Evolutionary conservation across 1,284 basidiomycete species (phyloP), one percentile per base, ranked within the genome.

Genomic region (Fomes fomentarius): DNA sequence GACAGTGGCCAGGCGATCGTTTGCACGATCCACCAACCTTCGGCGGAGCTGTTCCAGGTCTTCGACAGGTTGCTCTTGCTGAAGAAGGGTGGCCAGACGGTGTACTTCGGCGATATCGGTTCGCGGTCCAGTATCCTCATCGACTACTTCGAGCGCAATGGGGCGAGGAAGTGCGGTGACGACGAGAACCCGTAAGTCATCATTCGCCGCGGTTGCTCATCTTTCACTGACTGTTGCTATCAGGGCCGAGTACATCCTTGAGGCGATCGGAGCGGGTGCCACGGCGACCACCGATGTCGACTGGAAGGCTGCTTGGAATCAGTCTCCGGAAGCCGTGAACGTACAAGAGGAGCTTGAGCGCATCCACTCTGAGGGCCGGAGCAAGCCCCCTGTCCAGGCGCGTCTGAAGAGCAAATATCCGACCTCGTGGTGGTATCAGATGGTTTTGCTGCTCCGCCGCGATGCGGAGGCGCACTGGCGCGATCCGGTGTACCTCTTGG

Each of bases 41-140:
- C 84, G 1, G 82, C 83, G 2, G 86, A 88, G 66, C 71, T 89
- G 19, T 89, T 89, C 69, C 84, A 87, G 69, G 79, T 82, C 15
- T 94, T 94, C 66, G 85, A 88, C 63, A 68, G 79, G 24, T 67
- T 86, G 12, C 69, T 85, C 14, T 72, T 87, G 1, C 73, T 89
- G 8, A 75, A 76, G n/a, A 81, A 81, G 61, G 89, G 88, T n/a
- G 89, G 89, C 1, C 77, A 89, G 70, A 91, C 83, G 0, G 86
- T 89, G 1, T 92, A 89, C 68, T 92, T 91, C 62, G 91, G 90
- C 21, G 84, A 92, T 52, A 71, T 92, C 15, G 91, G 91, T 3
- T 57, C 73, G 19, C 78, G 83, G 58, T 77, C 83, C 2, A 71
- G 69, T 26, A 79, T 75, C 0, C 67, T 93, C 37, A 80, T 90